Evolutionary conservation across 768 basidiomycete genomes (phyloP).

Genomic region (Boletellus sp.): DNA sequence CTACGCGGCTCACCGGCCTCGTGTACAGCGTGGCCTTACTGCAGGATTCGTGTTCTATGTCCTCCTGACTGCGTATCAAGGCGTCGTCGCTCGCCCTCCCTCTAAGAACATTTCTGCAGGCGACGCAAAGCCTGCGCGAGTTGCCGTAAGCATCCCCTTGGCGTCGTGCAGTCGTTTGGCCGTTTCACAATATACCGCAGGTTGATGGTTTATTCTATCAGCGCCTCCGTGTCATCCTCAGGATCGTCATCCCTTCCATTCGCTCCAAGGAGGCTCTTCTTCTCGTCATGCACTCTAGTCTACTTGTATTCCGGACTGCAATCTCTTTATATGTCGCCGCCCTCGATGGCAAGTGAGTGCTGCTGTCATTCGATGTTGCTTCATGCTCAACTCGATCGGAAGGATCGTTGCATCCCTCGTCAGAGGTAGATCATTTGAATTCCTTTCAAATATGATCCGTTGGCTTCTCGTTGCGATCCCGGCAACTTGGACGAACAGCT

Average conservation of each 20-base stretch:
- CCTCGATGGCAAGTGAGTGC: conserved; percentile 80
- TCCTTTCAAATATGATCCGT: conserved; percentile 78
- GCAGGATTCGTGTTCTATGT: conserved; percentile 68
- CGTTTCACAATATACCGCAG: conserved; percentile 33
- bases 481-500: conserved; percentile 89
- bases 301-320: conserved; percentile 86
- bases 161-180: neutral
- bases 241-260: conserved; percentile 84
- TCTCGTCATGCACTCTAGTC: conserved; percentile 81
- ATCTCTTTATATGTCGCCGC: conserved; percentile 93
- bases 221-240: conserved; percentile 69
- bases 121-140: conserved; percentile 49
- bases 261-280: conserved; percentile 86
- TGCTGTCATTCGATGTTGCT: neutral
- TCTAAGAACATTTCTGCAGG: conserved; percentile 21
- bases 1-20: conserved; percentile 66
- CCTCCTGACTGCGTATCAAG: conserved; percentile 57
- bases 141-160: conserved; percentile 52
- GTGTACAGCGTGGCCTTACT: conserved; percentile 70
- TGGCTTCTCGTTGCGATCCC: conserved; percentile 94
- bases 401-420: conserved; percentile 96
- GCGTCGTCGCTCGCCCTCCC: conserved; percentile 46
- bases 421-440: conserved; percentile 72
- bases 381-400: conserved; percentile 1
- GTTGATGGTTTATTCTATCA: conserved; percentile 92